Evolutionary conservation across 768 basidiomycete species (phyloP).

Genomic region (Tylopilus subfusipes): DNA sequence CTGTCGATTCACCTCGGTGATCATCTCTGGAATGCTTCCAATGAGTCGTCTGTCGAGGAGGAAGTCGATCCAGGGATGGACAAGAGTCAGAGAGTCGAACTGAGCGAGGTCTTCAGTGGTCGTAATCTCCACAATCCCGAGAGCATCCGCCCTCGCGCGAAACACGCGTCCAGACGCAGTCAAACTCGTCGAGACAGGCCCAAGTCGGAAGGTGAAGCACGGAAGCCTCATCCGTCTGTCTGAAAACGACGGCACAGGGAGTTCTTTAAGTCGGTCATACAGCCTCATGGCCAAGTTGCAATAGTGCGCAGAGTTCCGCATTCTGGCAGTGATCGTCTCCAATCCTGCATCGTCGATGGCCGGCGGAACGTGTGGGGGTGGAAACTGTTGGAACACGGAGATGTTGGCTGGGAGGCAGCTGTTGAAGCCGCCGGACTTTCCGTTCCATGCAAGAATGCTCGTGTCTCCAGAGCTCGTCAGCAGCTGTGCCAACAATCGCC

Average conservation of each 20-base stretch:
- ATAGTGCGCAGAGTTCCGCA: not conserved
- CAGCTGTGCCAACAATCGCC: slow-evolving; percentile 3
- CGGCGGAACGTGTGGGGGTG: not conserved
- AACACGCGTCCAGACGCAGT: not conserved
- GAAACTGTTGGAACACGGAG: not conserved
- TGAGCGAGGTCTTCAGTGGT: slow-evolving; percentile 5
- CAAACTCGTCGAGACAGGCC: not conserved
- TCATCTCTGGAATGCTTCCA: not conserved
- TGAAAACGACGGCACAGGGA: not conserved
- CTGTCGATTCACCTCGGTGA: no score
- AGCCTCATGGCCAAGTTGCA: not conserved
- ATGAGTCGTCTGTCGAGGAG: slow-evolving; percentile 6
- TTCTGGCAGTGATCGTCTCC: not conserved
- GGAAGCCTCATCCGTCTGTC: slow-evolving; percentile 6
- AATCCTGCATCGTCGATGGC: not conserved
- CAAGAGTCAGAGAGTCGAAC: not conserved
- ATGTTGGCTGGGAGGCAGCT: slow-evolving; percentile 7
- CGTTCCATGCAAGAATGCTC: slow-evolving; percentile 1
- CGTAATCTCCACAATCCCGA: slow-evolving; percentile 8
- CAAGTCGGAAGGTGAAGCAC: slow-evolving; percentile 8
- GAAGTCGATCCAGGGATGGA: slow-evolving; percentile 13
- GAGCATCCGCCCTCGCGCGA: not conserved
- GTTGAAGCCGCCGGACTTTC: slow-evolving; percentile 4
- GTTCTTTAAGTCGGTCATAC: not conserved
- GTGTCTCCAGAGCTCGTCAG: not conserved